phyloP scores from a whole-genome alignment of 2,329 filamentous ascomycete genomes.

The Aspergillus quadricinctus region DNA sequence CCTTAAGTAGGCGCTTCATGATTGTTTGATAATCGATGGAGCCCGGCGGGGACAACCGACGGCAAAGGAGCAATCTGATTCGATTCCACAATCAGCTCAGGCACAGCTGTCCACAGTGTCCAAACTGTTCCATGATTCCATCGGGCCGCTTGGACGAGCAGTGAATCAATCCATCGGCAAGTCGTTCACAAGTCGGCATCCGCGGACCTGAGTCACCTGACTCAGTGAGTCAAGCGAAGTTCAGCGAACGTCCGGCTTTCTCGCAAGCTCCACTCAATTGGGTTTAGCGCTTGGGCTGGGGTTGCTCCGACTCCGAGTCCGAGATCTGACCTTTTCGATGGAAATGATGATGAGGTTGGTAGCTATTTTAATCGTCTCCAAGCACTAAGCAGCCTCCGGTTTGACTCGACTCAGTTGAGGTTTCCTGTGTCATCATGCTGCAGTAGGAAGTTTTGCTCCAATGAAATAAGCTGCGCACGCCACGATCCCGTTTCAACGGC shows the following conservation, averaged over 20 bases:
- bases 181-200: neutral
- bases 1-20: neutral
- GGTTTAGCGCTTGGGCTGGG: slow-evolving; percentile 20
- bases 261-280: slow-evolving; percentile 24
- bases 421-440: neutral
- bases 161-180: neutral
- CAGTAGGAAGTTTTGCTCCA: neutral
- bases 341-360: neutral
- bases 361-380: neutral
- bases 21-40: neutral
- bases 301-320: neutral
- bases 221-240: neutral
- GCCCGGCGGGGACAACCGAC: neutral
- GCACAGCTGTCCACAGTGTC: neutral
- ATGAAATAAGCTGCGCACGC: neutral
- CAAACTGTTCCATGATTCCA: neutral
- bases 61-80: neutral
- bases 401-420: neutral
- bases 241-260: slow-evolving; percentile 3
- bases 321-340: neutral
- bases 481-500: neutral
- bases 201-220: neutral
- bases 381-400: neutral
- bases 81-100: neutral
- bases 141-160: neutral